Evolutionary conservation across 2,329 filamentous ascomycete species (phyloP), one percentile per base, ranked within the genome.

Genomic region (Xylariaceae sp.): DNA sequence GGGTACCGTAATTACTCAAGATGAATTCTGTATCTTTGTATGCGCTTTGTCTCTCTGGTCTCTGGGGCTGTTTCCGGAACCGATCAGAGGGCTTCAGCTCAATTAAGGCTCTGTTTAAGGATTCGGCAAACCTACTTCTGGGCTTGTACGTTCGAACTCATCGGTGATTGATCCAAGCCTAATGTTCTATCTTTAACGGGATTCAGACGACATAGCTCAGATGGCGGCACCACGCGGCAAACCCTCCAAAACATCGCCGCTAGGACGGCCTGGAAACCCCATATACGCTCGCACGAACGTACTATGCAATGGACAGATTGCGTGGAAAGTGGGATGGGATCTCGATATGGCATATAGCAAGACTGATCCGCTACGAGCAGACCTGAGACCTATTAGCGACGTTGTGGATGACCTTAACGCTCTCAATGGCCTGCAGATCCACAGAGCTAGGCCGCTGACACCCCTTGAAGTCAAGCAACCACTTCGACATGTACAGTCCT

Each of bases 241-340:
- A 49, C 54, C 47, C 4, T 8, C 10, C 18, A 48, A 29, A 26
- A 41, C 51, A 30, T 47, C 54, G 9, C 10, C 12, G 10, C 10
- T 15, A 30, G 56, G 56, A 22, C 46, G 13, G 3, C 41, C 15
- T 7, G 22, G 40, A 12, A 36, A 42, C 15, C 56, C 49, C 1
- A 53, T 51, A 15, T 58, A 48, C 18, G 26, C 56, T 21, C 55
- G 57, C n/a, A 57, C 58, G 21, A 60, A 42, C 29, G 58, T 60
- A 10, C 41, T 60, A 37, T 58, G 55, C 45, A 58, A 58, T 48
- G 58, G 58, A 26, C 47, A 57, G 34, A 60, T 60, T 32, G 43
- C 12, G 7, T 53, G 42, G 50, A 60, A 58, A 51, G 55, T 59
- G 9, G 47, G 40, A 40, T 10, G 13, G 15, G 21, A 22, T 3